phyloP scores from a whole-genome alignment of 768 basidiomycete species.

The Trametes punicea region DNA sequence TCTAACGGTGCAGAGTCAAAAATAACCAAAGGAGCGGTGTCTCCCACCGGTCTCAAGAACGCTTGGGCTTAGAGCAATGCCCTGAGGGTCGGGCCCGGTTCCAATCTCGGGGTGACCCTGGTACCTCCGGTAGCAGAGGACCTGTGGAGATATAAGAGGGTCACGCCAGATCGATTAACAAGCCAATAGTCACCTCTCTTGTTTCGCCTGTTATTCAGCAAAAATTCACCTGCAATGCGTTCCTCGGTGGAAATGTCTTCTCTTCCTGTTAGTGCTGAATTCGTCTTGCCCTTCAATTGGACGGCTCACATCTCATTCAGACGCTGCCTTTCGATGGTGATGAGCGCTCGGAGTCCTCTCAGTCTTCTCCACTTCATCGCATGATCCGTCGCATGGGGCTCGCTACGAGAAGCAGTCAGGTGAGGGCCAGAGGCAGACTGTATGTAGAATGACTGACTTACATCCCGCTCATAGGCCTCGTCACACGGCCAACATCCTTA shows the following conservation, averaged over 20 bases:
- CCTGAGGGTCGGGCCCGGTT: background rate
- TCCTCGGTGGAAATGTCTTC: too few species aligned
- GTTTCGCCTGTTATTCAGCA: too few species aligned
- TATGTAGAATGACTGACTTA: background rate
- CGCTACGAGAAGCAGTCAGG: background rate
- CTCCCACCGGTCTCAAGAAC: background rate
- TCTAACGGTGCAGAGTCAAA: background rate
- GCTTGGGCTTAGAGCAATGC: background rate
- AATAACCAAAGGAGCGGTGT: background rate
- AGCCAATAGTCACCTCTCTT: too few species aligned
- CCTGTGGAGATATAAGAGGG: background rate
- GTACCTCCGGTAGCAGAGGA: background rate
- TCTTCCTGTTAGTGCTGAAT: background rate
- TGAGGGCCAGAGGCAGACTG: background rate
- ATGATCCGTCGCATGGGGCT: constrained; percentile 1
- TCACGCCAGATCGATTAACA: too few species aligned
- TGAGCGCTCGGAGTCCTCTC: background rate
- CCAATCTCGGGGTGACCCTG: background rate
- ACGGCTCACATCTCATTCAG: background rate
- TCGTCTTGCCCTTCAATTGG: background rate
- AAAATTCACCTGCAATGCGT: too few species aligned
- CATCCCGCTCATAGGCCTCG: background rate
- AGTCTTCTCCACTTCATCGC: background rate
- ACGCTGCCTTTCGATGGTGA: background rate
- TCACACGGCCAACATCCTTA: background rate